phyloP scores from a whole-genome alignment of 768 basidiomycete genomes.

The Rhodotorula toruloides region DNA sequence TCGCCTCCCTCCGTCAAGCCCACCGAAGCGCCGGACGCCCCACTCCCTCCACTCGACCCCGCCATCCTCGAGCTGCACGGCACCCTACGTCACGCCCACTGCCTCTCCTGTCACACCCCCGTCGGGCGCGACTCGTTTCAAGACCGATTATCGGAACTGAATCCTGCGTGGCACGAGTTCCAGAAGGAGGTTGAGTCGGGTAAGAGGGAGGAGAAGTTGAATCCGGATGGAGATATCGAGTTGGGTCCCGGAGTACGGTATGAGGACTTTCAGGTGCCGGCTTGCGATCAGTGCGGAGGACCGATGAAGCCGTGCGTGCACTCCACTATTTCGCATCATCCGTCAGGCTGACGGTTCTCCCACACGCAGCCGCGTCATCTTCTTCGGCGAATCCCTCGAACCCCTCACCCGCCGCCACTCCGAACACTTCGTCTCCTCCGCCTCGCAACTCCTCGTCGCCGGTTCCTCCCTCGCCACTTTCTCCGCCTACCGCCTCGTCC shows the following conservation, averaged over 20 bases:
- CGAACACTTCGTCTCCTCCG: constrained; percentile 50
- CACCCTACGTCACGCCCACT: constrained; percentile 37
- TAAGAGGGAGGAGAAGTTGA: constrained; percentile 21
- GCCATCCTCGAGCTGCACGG: constrained; percentile 40
- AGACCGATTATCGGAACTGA: constrained; percentile 21
- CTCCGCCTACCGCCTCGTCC: constrained; percentile 80
- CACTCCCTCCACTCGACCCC: constrained; percentile 15
- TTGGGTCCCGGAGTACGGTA: constrained; percentile 26
- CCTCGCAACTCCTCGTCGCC: constrained; percentile 68
- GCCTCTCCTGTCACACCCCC: constrained; percentile 32
- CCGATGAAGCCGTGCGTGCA: constrained; percentile 27
- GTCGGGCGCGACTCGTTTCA: constrained; percentile 37
- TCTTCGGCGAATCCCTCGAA: constrained; percentile 33
- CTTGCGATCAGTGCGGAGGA: constrained; percentile 23
- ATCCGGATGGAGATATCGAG: constrained; percentile 40
- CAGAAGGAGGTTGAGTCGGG: constrained; percentile 19
- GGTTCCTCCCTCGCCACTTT: constrained; percentile 92
- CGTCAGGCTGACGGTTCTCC: background rate
- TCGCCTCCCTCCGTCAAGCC: constrained; percentile 14
- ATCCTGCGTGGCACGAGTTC: constrained; percentile 31
- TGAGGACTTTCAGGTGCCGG: constrained; percentile 33
- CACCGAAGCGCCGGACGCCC: background rate
- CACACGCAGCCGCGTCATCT: constrained; percentile 11
- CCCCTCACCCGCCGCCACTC: constrained; percentile 10
- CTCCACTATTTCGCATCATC: background rate